Evolutionary conservation across 1,284 basidiomycete species (phyloP), one percentile per base, ranked within the genome.

Genomic region (Peniophora sp.): DNA sequence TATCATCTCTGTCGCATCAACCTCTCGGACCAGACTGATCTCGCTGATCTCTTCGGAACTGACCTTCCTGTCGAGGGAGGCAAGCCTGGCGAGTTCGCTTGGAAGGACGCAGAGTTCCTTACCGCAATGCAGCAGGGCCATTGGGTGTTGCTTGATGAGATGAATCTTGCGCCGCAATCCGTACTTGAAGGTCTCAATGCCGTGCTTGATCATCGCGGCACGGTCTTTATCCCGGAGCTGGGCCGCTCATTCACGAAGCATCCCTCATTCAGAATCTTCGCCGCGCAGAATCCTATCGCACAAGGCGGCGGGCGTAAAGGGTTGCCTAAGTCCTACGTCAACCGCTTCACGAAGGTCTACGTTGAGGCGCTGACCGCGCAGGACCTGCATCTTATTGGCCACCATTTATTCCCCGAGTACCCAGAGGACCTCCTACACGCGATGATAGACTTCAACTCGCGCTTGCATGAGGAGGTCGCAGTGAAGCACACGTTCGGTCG

Each of bases 291-390:
- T 66, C 97, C 97, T 18, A 73, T 97, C 23, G 85, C 87, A 54
- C 97, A 99, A 74, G 97, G 97, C 37, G 95, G 97, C 51, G 96
- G 96, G 9, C 84, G 97, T 46, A 99, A 99, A 68, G 97, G 97
- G 32, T 77, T 99, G 12, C 97, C 97, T 0, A 96, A 93, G 64
- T 98, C 96, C 0, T 98, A 98, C 70, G 75, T 99, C 49, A 97
- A 99, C 68, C 86, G 97, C 12, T 99, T 99, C 70, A 98, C 93
- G 22, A 96, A 97, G 67, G 96, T 99, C 41, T 93, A 94, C 64
- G 75, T 99, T 48, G 85, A 96, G 58, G 92, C 97, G 61, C 81
- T 99, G 49, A 81, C 85, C 1, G 67, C 84, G 0, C 71, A 79
- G 39, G 97, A 99, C 66, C 75, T 97, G 48, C 73, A 87, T 23